Percentiles rank a stretch among this genome's conserved stretches.
These are phyloP conservation scores for Rhizophora mangle DNA, from an alignment of 345 rosid species.

Conservation along the genomic window DNA sequence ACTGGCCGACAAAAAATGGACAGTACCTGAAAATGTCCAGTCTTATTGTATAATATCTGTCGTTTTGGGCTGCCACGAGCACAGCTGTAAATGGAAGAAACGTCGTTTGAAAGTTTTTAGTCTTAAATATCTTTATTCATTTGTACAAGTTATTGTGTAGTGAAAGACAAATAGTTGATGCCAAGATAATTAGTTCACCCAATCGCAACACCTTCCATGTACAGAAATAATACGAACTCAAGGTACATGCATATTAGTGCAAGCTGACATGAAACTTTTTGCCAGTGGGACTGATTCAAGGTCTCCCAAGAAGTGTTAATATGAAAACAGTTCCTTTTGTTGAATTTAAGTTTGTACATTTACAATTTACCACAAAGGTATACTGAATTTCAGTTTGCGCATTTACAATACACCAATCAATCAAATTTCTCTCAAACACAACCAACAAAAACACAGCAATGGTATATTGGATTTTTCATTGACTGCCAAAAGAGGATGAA, in stretches of 20 bases:
- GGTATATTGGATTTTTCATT: background rate
- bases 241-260: background rate
- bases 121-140: background rate
- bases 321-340: too few species aligned
- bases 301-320: too few species aligned
- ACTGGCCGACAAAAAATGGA: background rate
- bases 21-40: slow-evolving; percentile 74
- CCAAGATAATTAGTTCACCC: background rate
- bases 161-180: background rate
- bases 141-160: background rate
- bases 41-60: slow-evolving; percentile 52
- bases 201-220: background rate
- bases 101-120: background rate
- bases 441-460: background rate
- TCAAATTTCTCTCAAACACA: background rate
- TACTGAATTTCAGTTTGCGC: background rate
- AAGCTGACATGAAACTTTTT: too few species aligned
- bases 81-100: slow-evolving; percentile 39
- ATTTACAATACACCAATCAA: background rate
- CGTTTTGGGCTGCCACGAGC: slow-evolving; percentile 90
- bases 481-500: background rate
- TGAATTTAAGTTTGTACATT: background rate
- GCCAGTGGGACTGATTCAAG: too few species aligned
- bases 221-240: background rate
- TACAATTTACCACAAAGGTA: background rate